phyloP scores from a whole-genome alignment of 2,329 filamentous ascomycete species.

The Cordyceps farinosa region DNA sequence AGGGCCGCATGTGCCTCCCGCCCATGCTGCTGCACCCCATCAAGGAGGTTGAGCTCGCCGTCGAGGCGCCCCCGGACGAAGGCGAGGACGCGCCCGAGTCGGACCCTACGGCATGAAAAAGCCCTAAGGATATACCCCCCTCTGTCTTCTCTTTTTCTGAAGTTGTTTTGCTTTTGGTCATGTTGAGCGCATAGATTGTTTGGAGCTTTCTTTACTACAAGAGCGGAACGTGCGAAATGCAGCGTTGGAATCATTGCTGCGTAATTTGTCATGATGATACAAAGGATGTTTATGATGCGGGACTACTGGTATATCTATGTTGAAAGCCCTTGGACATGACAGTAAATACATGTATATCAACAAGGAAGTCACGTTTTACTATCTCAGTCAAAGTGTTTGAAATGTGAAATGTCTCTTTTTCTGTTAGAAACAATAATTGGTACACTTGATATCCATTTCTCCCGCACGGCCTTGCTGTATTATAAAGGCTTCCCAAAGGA shows the following conservation, averaged over 20 bases:
- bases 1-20: constrained; percentile 86
- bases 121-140: neutral
- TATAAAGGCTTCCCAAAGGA: neutral
- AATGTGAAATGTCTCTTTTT: neutral
- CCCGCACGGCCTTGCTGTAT: neutral
- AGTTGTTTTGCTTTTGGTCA: neutral
- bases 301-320: neutral
- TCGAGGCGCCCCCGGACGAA: constrained; percentile 52
- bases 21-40: constrained; percentile 87
- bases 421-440: neutral
- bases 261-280: neutral
- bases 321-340: neutral
- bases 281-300: neutral
- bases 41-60: constrained; percentile 67
- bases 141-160: constrained; percentile 15
- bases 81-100: constrained; percentile 42
- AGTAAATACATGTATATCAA: neutral
- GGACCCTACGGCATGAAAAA: constrained; percentile 41
- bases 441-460: constrained; percentile 5
- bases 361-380: neutral
- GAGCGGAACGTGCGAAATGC: neutral
- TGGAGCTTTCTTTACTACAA: neutral
- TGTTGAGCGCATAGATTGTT: neutral
- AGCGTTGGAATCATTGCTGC: neutral
- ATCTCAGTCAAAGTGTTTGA: too few species aligned